These are phyloP conservation scores for Dipteronia dyeriana DNA, from an alignment of 345 rosid species.

Conservation along the genomic window DNA sequence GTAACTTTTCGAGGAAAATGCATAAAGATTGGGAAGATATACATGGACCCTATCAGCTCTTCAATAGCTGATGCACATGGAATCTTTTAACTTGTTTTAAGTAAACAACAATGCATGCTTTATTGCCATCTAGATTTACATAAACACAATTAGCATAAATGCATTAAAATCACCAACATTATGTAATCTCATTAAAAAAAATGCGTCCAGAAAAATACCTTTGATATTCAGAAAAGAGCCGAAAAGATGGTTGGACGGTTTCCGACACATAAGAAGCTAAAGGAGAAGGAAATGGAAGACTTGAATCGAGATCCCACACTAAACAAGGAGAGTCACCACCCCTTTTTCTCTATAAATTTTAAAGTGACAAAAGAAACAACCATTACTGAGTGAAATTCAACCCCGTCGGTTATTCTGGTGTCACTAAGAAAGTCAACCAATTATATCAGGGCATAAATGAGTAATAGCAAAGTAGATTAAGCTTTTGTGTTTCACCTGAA, in stretches of 20 bases:
- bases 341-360: conserved; percentile 49
- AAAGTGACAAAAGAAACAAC: conserved; percentile 1
- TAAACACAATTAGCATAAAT: neutral
- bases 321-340: conserved; percentile 41
- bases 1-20: neutral
- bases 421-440: neutral
- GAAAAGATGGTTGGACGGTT: conserved; percentile 71
- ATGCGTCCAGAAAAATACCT: conserved; percentile 37
- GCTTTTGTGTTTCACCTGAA: conserved; percentile 52
- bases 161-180: neutral
- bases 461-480: neutral
- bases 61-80: neutral
- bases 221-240: conserved; percentile 69
- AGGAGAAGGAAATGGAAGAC: conserved; percentile 78
- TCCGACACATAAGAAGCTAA: conserved; percentile 60
- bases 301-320: conserved; percentile 91
- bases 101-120: neutral
- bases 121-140: neutral
- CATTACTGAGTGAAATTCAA: neutral
- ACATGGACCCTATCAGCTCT: neutral
- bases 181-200: neutral
- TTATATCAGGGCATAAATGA: neutral
- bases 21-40: too few species aligned
- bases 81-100: neutral
- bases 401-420: neutral